phyloP scores from a whole-genome alignment of 139 green algal genomes.

The Chlorella sp. region DNA sequence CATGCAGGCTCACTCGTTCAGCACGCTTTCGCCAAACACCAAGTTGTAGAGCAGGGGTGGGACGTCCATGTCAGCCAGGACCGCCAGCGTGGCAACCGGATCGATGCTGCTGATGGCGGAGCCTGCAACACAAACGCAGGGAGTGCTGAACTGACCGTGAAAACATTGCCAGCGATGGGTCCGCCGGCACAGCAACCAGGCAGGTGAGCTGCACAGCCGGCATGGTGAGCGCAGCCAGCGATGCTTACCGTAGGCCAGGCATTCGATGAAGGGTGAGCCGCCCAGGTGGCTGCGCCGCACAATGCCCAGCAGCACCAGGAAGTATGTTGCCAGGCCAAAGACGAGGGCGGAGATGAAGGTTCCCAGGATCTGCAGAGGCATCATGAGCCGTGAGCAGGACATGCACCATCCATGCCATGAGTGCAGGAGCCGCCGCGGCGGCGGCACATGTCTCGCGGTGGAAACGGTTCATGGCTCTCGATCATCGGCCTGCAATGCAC shows the following conservation, averaged over 20 bases:
- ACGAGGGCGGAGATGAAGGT: slow-evolving; percentile 62
- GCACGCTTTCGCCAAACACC: slow-evolving; percentile 68
- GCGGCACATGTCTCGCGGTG: too few relatives aligned
- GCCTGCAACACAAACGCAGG: slow-evolving; percentile 27
- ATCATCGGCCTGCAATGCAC: too few relatives aligned
- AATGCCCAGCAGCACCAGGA: slow-evolving; percentile 53
- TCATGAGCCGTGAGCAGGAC: background rate
- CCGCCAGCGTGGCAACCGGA: slow-evolving; percentile 68
- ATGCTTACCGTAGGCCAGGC: slow-evolving; percentile 54
- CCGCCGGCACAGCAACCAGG: background rate
- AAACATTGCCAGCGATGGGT: background rate
- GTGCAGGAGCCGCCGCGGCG: too few relatives aligned
- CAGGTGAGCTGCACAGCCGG: background rate
- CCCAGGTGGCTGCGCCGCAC: slow-evolving; percentile 48
- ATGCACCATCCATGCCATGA: too few relatives aligned
- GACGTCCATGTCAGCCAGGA: slow-evolving; percentile 48
- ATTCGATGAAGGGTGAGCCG: slow-evolving; percentile 61
- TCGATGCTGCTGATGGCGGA: slow-evolving; percentile 76
- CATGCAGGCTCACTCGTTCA: slow-evolving; percentile 63
- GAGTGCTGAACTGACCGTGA: too few relatives aligned
- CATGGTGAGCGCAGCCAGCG: background rate
- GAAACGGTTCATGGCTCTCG: too few relatives aligned
- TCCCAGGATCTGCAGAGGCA: slow-evolving; percentile 55
- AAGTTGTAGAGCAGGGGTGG: slow-evolving; percentile 53
- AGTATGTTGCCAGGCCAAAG: slow-evolving; percentile 74